Conservation (phyloP, 2,329 filamentous ascomycete genomes). For the Penicillium sp. region DNA sequence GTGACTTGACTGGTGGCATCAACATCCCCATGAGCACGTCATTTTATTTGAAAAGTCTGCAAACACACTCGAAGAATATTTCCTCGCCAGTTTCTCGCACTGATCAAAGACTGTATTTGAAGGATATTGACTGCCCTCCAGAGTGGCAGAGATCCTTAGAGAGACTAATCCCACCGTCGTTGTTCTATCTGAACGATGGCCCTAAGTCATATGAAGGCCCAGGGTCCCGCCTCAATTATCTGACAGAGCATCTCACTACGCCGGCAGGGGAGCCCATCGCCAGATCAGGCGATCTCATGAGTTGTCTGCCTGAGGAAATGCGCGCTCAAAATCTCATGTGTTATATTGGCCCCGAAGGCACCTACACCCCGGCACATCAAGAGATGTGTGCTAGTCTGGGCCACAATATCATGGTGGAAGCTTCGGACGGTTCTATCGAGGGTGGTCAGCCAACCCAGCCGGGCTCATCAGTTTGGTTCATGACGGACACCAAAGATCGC, state of each 20-base stretch:
- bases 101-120: constrained; percentile 82
- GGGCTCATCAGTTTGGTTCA: constrained; percentile 96
- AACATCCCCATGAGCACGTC: constrained; percentile 83
- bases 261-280: constrained; percentile 60
- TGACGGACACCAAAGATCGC: constrained; percentile 94
- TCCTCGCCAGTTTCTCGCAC: constrained; percentile 61
- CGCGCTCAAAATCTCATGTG: constrained; percentile 97
- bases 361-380: constrained; percentile 89
- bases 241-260: constrained; percentile 45
- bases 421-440: constrained; percentile 65
- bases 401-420: constrained; percentile 98
- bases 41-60: constrained; percentile 89
- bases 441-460: constrained; percentile 71
- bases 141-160: constrained; percentile 82
- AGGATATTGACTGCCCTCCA: constrained; percentile 91
- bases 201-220: constrained; percentile 60
- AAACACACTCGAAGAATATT: constrained; percentile 78
- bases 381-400: constrained; percentile 97
- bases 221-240: constrained; percentile 50
- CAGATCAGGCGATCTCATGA: constrained; percentile 90
- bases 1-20: constrained; percentile 71
- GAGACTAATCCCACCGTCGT: constrained; percentile 72
- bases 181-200: constrained; percentile 89
- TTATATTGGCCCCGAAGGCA: constrained; percentile 96
- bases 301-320: constrained; percentile 81